These are phyloP conservation scores for Syncephalastrum sp. DNA, from an alignment of 371 early-diverging fungal species.

Conservation along the genomic window DNA sequence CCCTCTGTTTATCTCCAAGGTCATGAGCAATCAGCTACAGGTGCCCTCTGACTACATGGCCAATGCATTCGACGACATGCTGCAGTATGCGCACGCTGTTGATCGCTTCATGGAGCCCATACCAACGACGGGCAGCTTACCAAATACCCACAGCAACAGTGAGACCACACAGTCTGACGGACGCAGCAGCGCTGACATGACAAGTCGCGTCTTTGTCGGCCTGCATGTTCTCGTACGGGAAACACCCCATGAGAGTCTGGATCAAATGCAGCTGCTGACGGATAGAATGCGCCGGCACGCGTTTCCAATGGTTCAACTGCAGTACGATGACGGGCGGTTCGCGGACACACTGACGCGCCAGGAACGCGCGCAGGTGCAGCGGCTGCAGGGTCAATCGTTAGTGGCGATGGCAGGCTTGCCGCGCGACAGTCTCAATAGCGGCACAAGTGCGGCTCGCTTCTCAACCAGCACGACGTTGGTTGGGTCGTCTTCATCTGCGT, in stretches of 20 bases:
- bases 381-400: background rate
- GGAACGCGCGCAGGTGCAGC: constrained; percentile 4
- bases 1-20: constrained; percentile 35
- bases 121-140: too few relatives aligned
- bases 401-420: too few relatives aligned
- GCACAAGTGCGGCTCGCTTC: too few relatives aligned
- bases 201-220: constrained; percentile 25
- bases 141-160: too few relatives aligned
- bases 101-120: too few relatives aligned
- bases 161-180: too few relatives aligned
- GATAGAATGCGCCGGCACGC: constrained; percentile 26
- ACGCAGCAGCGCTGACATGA: too few relatives aligned
- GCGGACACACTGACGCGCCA: constrained; percentile 3
- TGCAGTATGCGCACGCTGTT: background rate
- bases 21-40: constrained; percentile 34
- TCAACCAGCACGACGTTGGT: constrained; percentile 3
- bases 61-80: constrained; percentile 34
- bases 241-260: constrained; percentile 9
- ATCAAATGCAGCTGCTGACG: constrained; percentile 25
- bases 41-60: constrained; percentile 40
- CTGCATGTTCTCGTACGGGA: constrained; percentile 34
- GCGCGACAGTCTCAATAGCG: too few relatives aligned
- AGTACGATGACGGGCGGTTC: constrained; percentile 16
- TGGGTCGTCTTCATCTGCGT: background rate
- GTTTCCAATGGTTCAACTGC: constrained; percentile 36